These are phyloP conservation scores for Salix viminalis DNA, from an alignment of 345 rosid species.

Conservation along the genomic window DNA sequence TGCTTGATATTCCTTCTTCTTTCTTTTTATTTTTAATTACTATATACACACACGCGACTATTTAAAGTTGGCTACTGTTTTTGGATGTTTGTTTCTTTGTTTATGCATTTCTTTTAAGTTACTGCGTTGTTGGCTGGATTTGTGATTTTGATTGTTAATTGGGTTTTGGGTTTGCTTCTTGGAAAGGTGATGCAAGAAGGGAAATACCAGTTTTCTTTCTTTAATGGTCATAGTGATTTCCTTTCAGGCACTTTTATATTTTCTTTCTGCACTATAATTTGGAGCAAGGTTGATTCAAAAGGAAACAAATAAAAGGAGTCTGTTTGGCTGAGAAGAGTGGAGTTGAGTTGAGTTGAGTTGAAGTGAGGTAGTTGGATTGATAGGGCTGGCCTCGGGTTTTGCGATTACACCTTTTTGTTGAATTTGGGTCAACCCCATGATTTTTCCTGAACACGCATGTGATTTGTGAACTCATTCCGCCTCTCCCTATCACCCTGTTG, in stretches of 20 bases:
- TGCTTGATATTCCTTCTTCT: background rate
- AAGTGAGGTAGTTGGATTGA: background rate
- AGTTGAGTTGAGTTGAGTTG: constrained; percentile 7
- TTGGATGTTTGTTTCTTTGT: background rate
- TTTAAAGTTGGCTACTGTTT: constrained; percentile 26
- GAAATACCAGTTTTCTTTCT: background rate
- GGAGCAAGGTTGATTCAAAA: background rate
- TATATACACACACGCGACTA: background rate
- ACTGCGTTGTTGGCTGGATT: constrained; percentile 8
- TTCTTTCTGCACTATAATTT: background rate
- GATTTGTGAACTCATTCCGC: constrained; percentile 2
- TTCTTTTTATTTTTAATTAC: background rate
- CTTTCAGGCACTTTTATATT: background rate
- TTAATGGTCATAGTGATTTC: background rate
- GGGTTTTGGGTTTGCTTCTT: constrained; percentile 15
- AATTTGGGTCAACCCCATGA: background rate
- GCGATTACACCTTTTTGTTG: background rate
- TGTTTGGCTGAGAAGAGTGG: background rate
- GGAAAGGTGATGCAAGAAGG: constrained; percentile 11
- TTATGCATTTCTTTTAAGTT: background rate
- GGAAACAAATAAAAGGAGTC: background rate
- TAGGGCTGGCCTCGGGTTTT: background rate
- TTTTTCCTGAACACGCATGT: background rate
- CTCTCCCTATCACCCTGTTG: background rate
- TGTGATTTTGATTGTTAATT: constrained; percentile 8